A percentile compares a stretch with the other conserved stretches of the same genome.
Conservation (phyloP, 2,329 filamentous ascomycete genomes). For the Akanthomyces uredinophilus region DNA sequence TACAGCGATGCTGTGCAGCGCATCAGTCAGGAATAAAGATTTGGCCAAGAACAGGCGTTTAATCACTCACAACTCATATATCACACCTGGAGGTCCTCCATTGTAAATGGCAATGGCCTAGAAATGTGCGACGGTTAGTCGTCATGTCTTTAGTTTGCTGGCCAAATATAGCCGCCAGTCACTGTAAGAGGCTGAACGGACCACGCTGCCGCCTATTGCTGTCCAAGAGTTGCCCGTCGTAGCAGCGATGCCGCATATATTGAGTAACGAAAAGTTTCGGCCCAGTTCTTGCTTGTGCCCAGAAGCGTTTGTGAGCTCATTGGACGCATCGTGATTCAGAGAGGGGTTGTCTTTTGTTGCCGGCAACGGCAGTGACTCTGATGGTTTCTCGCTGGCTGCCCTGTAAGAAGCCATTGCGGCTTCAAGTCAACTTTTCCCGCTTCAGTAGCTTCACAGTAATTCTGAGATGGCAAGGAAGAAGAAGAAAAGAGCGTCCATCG, state of each 20-base stretch:
- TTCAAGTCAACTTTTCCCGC: too few relatives aligned
- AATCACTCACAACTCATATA: slow-evolving; percentile 51
- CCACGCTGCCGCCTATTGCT: slow-evolving; percentile 16
- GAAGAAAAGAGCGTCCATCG: neutral
- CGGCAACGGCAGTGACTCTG: neutral
- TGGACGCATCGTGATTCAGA: neutral
- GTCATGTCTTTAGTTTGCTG: neutral
- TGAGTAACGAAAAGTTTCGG: slow-evolving; percentile 18
- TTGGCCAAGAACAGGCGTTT: neutral
- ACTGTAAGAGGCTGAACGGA: neutral
- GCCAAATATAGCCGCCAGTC: neutral
- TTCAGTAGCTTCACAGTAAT: neutral
- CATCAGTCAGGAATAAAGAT: neutral
- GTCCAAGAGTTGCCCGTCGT: slow-evolving; percentile 18
- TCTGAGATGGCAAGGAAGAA: neutral
- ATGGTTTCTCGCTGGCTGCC: neutral
- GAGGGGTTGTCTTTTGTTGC: neutral
- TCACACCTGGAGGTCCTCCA: slow-evolving; percentile 55
- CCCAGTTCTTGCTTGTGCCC: slow-evolving; percentile 18
- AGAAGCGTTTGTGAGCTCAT: slow-evolving; percentile 13
- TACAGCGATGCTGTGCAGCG: slow-evolving; percentile 26
- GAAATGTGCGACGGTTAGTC: neutral
- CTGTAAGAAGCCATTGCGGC: neutral
- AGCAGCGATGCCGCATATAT: slow-evolving; percentile 16
- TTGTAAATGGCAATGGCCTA: slow-evolving; percentile 47